These are phyloP conservation scores for Erodium trifolium DNA, from an alignment of 441 rosid genomes.

Conservation along the genomic window DNA sequence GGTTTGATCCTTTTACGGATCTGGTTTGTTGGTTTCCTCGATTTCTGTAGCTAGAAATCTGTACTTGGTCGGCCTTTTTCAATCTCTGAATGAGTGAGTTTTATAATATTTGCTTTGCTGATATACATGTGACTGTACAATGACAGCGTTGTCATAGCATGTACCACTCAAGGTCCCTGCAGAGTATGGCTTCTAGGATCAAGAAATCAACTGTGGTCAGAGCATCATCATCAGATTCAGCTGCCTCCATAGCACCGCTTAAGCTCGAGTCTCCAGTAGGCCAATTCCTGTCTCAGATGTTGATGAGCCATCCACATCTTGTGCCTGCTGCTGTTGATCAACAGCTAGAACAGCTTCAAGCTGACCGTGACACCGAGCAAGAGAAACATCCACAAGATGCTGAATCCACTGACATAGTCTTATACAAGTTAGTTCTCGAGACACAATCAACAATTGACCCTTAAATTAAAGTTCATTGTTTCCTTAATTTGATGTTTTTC, in stretches of 20 bases:
- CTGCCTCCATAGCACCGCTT: constrained; percentile 60
- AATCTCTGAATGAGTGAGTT: too few species aligned
- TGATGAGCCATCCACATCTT: constrained; percentile 80
- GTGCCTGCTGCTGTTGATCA: constrained; percentile 91
- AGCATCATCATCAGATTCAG: constrained; percentile 42
- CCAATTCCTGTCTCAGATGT: constrained; percentile 71
- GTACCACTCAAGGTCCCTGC: constrained; percentile 25
- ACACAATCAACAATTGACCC: not conserved
- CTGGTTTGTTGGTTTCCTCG: too few species aligned
- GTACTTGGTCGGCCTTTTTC: too few species aligned
- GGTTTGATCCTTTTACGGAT: too few species aligned
- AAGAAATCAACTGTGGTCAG: constrained; percentile 37
- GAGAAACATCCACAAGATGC: constrained; percentile 38
- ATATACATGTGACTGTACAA: constrained; percentile 4
- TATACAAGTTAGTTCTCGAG: constrained; percentile 49
- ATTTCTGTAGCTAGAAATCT: too few species aligned
- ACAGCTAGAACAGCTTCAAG: constrained; percentile 87
- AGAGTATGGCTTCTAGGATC: constrained; percentile 25
- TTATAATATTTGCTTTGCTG: too few species aligned
- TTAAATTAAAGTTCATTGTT: not conserved
- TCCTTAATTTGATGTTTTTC: not conserved
- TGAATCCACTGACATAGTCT: constrained; percentile 63
- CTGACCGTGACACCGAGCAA: constrained; percentile 59
- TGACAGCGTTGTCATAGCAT: constrained; percentile 32
- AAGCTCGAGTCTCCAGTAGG: constrained; percentile 78